A percentile compares a stretch with the other conserved stretches of the same genome.
Conservation (phyloP, 805 yeast genomes). For the Schizosaccharomyces cryophilus region DNA sequence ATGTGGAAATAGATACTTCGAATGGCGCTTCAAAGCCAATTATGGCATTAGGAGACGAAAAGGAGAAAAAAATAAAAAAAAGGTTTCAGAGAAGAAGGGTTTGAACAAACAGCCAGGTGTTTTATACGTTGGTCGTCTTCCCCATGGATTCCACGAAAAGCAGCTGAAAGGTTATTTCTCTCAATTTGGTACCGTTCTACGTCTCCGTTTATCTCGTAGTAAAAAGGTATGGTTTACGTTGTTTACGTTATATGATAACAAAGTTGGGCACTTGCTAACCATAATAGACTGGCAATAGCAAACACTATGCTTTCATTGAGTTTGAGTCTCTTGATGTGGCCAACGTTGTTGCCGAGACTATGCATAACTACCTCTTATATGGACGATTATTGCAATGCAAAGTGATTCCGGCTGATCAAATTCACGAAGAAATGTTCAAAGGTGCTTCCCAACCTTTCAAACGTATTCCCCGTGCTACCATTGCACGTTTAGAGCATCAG, state of each 20-base stretch:
- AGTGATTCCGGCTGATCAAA: slow-evolving; percentile 21
- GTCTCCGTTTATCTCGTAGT: slow-evolving; percentile 64
- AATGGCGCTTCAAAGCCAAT: not conserved
- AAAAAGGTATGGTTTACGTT: slow-evolving; percentile 21
- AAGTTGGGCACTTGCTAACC: not conserved
- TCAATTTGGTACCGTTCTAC: slow-evolving; percentile 71
- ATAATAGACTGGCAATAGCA: slow-evolving; percentile 46
- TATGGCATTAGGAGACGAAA: not conserved
- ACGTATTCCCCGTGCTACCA: slow-evolving; percentile 33
- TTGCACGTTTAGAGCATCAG: slow-evolving; percentile 29
- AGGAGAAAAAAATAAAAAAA: not conserved
- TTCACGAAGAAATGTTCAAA: slow-evolving; percentile 27
- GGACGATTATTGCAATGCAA: slow-evolving; percentile 66
- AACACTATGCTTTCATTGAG: slow-evolving; percentile 79
- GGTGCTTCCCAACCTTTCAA: slow-evolving; percentile 24
- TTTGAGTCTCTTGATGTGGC: slow-evolving; percentile 57
- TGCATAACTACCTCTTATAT: slow-evolving; percentile 78
- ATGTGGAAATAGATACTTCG: not conserved
- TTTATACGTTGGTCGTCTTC: slow-evolving; percentile 74
- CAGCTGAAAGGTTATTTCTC: slow-evolving; percentile 49
- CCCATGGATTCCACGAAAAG: slow-evolving; percentile 71
- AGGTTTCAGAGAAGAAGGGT: not conserved
- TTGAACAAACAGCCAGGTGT: slow-evolving; percentile 28
- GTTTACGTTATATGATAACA: not conserved
- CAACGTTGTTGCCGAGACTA: slow-evolving; percentile 70